Evolutionary conservation across 1,284 basidiomycete species (phyloP).

Genomic region (Coniophora puteana): DNA sequence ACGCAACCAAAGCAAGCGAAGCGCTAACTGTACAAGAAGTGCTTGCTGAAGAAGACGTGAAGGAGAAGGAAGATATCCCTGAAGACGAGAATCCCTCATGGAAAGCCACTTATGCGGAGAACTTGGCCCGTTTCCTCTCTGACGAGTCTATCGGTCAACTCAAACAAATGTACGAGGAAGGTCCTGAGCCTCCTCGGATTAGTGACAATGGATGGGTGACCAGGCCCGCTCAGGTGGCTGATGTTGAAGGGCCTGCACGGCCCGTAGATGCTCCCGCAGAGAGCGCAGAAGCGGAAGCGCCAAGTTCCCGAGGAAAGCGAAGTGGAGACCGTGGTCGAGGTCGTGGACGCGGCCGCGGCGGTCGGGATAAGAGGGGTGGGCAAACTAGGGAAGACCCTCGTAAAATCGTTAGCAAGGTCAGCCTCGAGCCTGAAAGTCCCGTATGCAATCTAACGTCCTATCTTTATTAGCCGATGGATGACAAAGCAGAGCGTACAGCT

Average conservation of each 20-base stretch:
- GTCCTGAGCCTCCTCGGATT: slow-evolving; percentile 62
- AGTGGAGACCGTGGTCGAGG: slow-evolving; percentile 41
- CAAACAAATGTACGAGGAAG: slow-evolving; percentile 73
- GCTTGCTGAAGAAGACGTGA: slow-evolving; percentile 1
- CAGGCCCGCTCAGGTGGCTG: slow-evolving; percentile 33
- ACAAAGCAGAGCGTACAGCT: slow-evolving; percentile 78
- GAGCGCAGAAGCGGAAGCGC: slow-evolving; percentile 22
- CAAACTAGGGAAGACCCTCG: slow-evolving; percentile 59
- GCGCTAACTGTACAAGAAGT: slow-evolving; percentile 2
- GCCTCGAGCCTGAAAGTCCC: slow-evolving; percentile 25
- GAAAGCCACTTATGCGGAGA: slow-evolving; percentile 57
- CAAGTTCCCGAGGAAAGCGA: slow-evolving; percentile 31
- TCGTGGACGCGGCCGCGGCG: slow-evolving; percentile 43
- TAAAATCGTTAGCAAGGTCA: slow-evolving; percentile 77
- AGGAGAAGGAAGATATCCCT: slow-evolving; percentile 7
- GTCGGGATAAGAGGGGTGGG: slow-evolving; percentile 37
- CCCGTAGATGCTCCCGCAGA: slow-evolving; percentile 12
- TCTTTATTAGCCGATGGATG: slow-evolving; percentile 65
- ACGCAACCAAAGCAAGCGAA: slow-evolving; percentile 1
- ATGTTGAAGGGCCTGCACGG: slow-evolving; percentile 26
- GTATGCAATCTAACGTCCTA: slow-evolving; percentile 17
- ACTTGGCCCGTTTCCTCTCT: slow-evolving; percentile 61
- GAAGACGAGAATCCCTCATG: slow-evolving; percentile 46
- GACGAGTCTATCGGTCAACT: slow-evolving; percentile 57
- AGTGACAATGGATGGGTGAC: slow-evolving; percentile 69